phyloP scores from a whole-genome alignment of 139 green algal genomes.

The Klebsormidium nitens region DNA sequence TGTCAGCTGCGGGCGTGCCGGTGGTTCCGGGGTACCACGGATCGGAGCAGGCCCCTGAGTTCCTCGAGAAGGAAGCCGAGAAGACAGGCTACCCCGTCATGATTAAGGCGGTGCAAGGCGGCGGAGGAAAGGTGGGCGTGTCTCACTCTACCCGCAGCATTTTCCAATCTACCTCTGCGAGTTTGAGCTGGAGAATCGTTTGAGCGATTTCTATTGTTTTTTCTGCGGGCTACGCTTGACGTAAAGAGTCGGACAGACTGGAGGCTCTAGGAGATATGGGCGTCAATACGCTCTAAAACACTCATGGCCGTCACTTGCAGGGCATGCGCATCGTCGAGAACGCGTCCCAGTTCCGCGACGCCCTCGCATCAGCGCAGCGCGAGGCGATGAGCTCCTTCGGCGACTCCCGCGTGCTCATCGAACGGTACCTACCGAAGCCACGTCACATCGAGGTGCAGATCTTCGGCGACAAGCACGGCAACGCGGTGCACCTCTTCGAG shows the following conservation, averaged over 20 bases:
- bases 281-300: background rate
- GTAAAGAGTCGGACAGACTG: background rate
- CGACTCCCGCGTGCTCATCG: conserved; percentile 86
- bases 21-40: conserved; percentile 72
- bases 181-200: background rate
- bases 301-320: background rate
- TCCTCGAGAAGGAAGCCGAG: conserved; percentile 32
- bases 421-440: conserved; percentile 88
- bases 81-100: conserved; percentile 83
- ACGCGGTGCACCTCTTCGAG: conserved; percentile 90
- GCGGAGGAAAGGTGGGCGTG: conserved; percentile 55
- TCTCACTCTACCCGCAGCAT: background rate
- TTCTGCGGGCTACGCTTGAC: background rate
- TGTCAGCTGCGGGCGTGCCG: conserved; percentile 67
- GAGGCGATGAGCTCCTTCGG: conserved; percentile 79
- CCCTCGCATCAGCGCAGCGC: conserved; percentile 65
- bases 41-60: conserved; percentile 16
- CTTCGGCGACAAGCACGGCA: conserved; percentile 74
- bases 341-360: conserved; percentile 69
- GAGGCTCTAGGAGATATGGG: background rate
- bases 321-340: conserved; percentile 85
- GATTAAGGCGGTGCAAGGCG: conserved; percentile 89
- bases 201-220: background rate
- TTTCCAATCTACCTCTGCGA: background rate
- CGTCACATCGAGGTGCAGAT: conserved; percentile 63